Conservation (phyloP, 306 rosid species). For the Gillenia trifoliata region DNA sequence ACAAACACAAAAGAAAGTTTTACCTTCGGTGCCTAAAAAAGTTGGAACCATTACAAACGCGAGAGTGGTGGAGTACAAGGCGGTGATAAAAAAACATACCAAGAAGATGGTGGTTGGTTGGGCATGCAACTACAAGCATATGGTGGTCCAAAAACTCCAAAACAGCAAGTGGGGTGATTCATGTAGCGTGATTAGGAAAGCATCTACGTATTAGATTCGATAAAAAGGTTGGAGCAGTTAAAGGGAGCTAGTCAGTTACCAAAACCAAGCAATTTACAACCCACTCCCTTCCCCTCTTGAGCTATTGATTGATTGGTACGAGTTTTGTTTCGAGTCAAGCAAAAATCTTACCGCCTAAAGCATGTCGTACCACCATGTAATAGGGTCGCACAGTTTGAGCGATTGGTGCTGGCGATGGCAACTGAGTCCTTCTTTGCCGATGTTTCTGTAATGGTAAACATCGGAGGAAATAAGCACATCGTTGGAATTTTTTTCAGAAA, state of each 20-base stretch:
- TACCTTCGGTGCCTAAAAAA: not conserved
- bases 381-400: not conserved
- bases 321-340: not conserved
- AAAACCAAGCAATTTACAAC: slow-evolving; percentile 1
- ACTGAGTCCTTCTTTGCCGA: not conserved
- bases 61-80: not conserved
- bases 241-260: not conserved
- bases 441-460: not conserved
- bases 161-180: slow-evolving; percentile 2
- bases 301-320: not conserved
- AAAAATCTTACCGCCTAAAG: not conserved
- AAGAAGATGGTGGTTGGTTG: not conserved
- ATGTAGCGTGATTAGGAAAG: slow-evolving; percentile 1
- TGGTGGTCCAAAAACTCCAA: slow-evolving; percentile 2
- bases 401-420: not conserved
- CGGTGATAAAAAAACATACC: not conserved
- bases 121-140: not conserved
- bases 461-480: not conserved
- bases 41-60: not conserved
- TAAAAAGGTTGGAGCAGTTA: not conserved
- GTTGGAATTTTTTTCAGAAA: not conserved
- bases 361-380: not conserved
- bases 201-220: not conserved
- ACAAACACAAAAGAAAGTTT: not conserved
- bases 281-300: too few relatives aligned